Evolutionary conservation across 2,329 filamentous ascomycete genomes (phyloP).

Genomic region (Ophiostoma quercus): DNA sequence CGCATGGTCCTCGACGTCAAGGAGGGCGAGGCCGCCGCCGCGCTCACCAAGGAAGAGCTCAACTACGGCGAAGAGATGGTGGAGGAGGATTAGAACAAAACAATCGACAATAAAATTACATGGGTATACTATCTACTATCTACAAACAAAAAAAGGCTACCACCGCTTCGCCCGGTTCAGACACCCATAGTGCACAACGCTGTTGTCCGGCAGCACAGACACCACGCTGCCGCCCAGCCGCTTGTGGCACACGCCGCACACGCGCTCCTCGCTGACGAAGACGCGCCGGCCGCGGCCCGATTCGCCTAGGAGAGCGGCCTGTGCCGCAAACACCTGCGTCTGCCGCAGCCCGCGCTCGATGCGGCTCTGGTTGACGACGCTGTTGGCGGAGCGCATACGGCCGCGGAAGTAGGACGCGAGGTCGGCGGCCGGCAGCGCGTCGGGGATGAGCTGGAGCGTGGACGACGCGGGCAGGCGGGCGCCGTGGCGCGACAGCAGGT

Average conservation of each 20-base stretch:
- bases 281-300: conserved; percentile 59
- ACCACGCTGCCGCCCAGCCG: conserved; percentile 87
- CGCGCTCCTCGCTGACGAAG: conserved; percentile 76
- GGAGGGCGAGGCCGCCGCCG: conserved; percentile 35
- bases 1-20: conserved; percentile 69
- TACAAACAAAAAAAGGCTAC: neutral
- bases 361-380: conserved; percentile 70
- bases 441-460: conserved; percentile 79
- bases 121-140: conserved; percentile 7
- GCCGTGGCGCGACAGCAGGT: conserved; percentile 86
- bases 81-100: conserved; percentile 53
- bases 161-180: conserved; percentile 34
- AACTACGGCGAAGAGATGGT: conserved; percentile 81
- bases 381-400: conserved; percentile 80
- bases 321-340: conserved; percentile 71
- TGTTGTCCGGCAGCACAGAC: conserved; percentile 78
- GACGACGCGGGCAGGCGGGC: conserved; percentile 83
- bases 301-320: conserved; percentile 57
- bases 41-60: conserved; percentile 61
- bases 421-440: conserved; percentile 68
- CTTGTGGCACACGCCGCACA: conserved; percentile 92
- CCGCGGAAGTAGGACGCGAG: conserved; percentile 89
- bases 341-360: conserved; percentile 72
- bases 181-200: conserved; percentile 78
- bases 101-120: conserved; percentile 12